Percentiles rank a stretch among this genome's conserved stretches.
phyloP scores from a whole-genome alignment of 345 rosid species.

The Gossypium longicalyx region DNA sequence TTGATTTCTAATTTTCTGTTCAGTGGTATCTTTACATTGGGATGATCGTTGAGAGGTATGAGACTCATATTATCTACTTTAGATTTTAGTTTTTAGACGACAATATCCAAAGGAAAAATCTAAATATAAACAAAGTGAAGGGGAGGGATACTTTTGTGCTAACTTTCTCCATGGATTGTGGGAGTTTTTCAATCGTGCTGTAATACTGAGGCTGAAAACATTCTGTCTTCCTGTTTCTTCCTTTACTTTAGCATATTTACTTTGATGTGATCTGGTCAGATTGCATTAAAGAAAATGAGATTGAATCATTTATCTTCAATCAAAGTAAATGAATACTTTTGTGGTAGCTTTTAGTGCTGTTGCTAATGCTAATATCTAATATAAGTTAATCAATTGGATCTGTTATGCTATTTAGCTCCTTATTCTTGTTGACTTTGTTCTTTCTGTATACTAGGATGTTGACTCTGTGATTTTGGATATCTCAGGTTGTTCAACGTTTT shows the following conservation, averaged over 20 bases:
- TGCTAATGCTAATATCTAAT: background rate
- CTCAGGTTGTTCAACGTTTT: constrained; percentile 95
- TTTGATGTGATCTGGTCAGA: background rate
- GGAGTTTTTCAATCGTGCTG: background rate
- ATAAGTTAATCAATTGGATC: constrained; percentile 5
- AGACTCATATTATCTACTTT: background rate
- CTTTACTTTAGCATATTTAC: constrained; percentile 1
- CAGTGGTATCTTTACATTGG: background rate
- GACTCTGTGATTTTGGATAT: constrained; percentile 22
- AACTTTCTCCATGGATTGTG: background rate
- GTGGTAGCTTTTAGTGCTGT: background rate
- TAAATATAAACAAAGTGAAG: background rate
- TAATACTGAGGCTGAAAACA: background rate
- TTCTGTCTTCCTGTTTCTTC: background rate
- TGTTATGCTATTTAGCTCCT: constrained; percentile 12
- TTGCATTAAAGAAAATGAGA: background rate
- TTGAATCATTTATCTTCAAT: background rate
- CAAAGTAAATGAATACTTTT: background rate
- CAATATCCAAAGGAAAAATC: background rate
- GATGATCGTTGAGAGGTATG: background rate
- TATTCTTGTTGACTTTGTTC: background rate
- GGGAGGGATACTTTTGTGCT: background rate
- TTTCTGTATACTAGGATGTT: constrained; percentile 11
- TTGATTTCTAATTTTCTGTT: background rate
- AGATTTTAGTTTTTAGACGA: background rate